These are phyloP conservation scores for Teratosphaeria destructans DNA, from an alignment of 2,329 filamentous ascomycete genomes.

Conservation along the genomic window DNA sequence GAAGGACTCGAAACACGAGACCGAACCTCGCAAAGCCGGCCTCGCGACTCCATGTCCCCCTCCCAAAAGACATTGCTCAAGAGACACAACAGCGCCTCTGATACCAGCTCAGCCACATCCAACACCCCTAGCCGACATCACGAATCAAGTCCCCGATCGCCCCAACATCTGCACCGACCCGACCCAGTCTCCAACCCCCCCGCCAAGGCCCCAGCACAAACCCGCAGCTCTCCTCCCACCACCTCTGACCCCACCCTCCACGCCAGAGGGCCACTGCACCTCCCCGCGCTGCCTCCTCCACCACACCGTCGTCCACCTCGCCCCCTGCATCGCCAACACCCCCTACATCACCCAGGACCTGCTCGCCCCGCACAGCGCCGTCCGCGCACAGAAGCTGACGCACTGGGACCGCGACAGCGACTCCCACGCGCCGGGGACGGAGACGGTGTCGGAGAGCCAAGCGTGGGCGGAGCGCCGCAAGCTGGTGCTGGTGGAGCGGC, in stretches of 20 bases:
- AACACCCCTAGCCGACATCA: slow-evolving; percentile 7
- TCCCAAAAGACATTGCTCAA: neutral
- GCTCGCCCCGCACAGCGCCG: slow-evolving; percentile 12
- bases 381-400: slow-evolving; percentile 5
- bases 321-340: slow-evolving; percentile 19
- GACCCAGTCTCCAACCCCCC: neutral
- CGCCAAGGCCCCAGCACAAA: slow-evolving; percentile 1
- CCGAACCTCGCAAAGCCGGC: neutral
- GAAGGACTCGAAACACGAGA: neutral
- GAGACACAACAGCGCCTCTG: neutral
- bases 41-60: slow-evolving; percentile 1
- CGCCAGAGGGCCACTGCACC: neutral
- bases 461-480: slow-evolving; percentile 21
- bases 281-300: slow-evolving; percentile 13
- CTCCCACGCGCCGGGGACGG: slow-evolving; percentile 8
- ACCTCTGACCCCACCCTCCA: neutral
- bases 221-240: neutral
- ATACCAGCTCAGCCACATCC: neutral
- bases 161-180: neutral
- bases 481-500: slow-evolving; percentile 23
- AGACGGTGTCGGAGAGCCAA: slow-evolving; percentile 23
- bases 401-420: slow-evolving; percentile 24
- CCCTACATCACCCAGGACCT: slow-evolving; percentile 22
- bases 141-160: slow-evolving; percentile 2
- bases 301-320: slow-evolving; percentile 15